Evolutionary conservation across 805 yeast genomes (phyloP), one percentile per base, ranked within the genome.

Genomic region (Hanseniaspora clermontiae): DNA sequence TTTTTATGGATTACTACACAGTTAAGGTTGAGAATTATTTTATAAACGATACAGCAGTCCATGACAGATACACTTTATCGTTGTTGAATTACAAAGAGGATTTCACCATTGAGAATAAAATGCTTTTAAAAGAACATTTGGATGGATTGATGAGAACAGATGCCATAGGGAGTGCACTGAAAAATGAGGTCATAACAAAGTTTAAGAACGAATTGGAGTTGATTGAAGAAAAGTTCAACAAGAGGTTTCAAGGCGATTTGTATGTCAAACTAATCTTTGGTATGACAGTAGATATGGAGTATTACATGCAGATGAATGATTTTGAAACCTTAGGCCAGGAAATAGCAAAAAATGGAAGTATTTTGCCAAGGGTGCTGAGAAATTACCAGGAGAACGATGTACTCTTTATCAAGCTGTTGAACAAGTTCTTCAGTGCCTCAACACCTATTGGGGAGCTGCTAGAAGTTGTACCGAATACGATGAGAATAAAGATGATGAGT

Each of bases 231-330:
- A 39, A 10, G n/a, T 24, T 51, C n/a, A n/a, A 14, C 20, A 27
- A 34, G 15, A 43, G 19, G 3, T 51, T 51, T 36, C 7, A 19
- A 6, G 29, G 43, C 43, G 19, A 43, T 20, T 19, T 43, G 37
- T n/a, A 27, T 31, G 14, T 43, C 10, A 36, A 17, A 2, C 4
- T 36, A 11, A 9, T 34, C 3, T 42, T 42, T 15, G 55, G 47
- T 15, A 15, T 43, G 19, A 27, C 43, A 9, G 32, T 29, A 5
- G 17, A 4, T 34, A 34, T 55, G 10, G 49, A 17, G 6, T 14
- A n/a, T 12, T 36, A 20, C 24, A 17, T 54, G 24, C 17, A 39
- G 38, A 36, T 40, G 37, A 55, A 55, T 24, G 58, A 55, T 45
- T 55, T 55, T 20, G 39, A n/a, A n/a, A 17, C 14, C 8, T 5